These are phyloP conservation scores for Exophiala sp. DNA, from an alignment of 2,329 filamentous ascomycete genomes.

Conservation along the genomic window DNA sequence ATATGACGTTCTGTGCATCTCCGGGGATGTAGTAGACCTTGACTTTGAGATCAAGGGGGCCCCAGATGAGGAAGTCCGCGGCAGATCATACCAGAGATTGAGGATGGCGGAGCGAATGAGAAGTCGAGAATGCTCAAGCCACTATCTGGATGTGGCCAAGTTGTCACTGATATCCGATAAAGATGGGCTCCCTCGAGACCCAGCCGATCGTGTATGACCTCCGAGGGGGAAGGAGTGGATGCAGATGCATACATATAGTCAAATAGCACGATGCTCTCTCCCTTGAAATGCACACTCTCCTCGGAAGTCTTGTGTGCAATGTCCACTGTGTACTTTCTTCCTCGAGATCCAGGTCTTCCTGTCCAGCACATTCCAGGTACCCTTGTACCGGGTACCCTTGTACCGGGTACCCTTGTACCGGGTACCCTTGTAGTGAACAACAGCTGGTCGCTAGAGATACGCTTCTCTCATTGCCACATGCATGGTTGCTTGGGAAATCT, in stretches of 20 bases:
- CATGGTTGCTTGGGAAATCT: no score
- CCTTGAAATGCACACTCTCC: constrained; percentile 1
- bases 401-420: no score
- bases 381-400: no score
- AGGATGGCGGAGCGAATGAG: constrained; percentile 10
- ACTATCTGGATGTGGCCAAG: constrained; percentile 8
- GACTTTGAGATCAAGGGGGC: constrained; percentile 8
- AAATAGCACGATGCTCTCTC: not conserved
- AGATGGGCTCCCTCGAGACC: constrained; percentile 8
- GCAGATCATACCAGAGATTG: constrained; percentile 20
- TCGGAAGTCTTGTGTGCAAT: constrained; percentile 5
- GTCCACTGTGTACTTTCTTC: no score
- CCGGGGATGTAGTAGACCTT: constrained; percentile 16
- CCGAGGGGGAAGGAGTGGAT: constrained; percentile 10
- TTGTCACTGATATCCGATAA: constrained; percentile 15
- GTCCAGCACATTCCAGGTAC: no score
- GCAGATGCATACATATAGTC: constrained; percentile 11
- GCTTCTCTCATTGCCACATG: no score
- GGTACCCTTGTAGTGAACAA: no score
- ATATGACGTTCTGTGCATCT: constrained; percentile 24
- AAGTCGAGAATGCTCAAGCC: constrained; percentile 4
- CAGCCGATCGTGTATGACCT: constrained; percentile 9
- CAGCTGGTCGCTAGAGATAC: no score
- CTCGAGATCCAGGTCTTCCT: no score
- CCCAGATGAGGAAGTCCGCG: constrained; percentile 20